phyloP scores from a whole-genome alignment of 1,284 basidiomycete species.

The Peniophora sp. region DNA sequence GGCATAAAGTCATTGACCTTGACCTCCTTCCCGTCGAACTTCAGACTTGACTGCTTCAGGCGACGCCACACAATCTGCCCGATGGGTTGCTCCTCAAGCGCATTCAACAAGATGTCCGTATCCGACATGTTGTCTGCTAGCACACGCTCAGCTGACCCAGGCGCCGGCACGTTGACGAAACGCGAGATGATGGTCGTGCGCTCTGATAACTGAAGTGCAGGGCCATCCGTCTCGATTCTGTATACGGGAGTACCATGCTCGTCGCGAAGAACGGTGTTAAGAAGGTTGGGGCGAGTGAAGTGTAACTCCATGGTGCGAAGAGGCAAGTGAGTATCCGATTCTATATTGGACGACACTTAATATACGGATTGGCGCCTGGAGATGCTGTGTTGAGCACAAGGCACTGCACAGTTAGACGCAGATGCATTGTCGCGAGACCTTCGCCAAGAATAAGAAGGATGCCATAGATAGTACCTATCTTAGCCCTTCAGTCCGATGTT shows the following conservation, averaged over 20 bases:
- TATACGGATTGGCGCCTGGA: too few relatives aligned
- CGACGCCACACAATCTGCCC: constrained; percentile 1
- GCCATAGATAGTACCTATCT: too few relatives aligned
- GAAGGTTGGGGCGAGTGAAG: constrained; percentile 2
- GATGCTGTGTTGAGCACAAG: too few relatives aligned
- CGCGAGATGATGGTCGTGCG: constrained; percentile 1
- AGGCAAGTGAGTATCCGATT: too few relatives aligned
- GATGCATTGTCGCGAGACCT: too few relatives aligned
- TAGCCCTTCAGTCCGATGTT: too few relatives aligned
- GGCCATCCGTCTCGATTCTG: not conserved
- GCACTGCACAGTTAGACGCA: too few relatives aligned
- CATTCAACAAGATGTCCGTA: not conserved
- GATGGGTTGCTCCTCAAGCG: not conserved
- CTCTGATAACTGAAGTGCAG: not conserved
- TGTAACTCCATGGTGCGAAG: not conserved
- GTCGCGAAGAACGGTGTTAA: constrained; percentile 4
- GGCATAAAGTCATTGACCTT: not conserved
- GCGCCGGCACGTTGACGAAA: not conserved
- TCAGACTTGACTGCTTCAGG: not conserved
- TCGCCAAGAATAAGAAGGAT: too few relatives aligned
- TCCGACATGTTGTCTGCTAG: not conserved
- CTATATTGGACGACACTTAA: too few relatives aligned
- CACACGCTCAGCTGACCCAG: not conserved
- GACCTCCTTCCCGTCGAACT: not conserved
- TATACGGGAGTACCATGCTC: not conserved